Base-by-base conservation (phyloP, 768 basidiomycete species). In the Trametes sanguinea region DNA sequence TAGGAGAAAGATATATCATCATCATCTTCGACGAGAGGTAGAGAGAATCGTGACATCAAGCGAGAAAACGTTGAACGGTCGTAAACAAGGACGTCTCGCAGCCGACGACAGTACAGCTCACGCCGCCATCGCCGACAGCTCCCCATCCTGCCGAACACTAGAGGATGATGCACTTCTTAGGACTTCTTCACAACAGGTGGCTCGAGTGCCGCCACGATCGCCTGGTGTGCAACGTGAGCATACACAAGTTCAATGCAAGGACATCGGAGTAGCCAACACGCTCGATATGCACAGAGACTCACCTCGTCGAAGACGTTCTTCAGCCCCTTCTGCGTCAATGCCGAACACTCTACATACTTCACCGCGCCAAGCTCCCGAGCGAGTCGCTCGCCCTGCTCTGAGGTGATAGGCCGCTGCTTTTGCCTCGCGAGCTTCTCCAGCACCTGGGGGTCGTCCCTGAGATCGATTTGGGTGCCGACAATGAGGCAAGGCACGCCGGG, bases 281-380 rank as follows among this genome's bases (percentile, higher is more conserved):
- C 35, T 47, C 22, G 58, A 37, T 37, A 37, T 8, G 22, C 22
- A 22, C 22, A 22, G 22, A 22, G 22, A 80, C 89, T 73, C 75
- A 93, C 95, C 90, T 99, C 97, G 75, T 99, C 97, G 74, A 99
- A 99, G 64, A 99, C 97, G 76, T 98, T 98, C 90, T 99, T 99
- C 76, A 99, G 77, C 32, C 97, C 97, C 83, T 95, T 94, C 84
- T 99, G 97, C 68, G 96, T 99, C 82, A 99, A 78, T 54, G 97
- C 97, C 57, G 95, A 98, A 78, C 97, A 99, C 78, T 99, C 97
- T 53, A 98, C 95, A 73, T 97, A 99, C 77, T 98, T 99, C 77
- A 98, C 95, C 32, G 96, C 96, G 35, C 97, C 97, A 42, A 99
- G 82, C 71, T 99, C 97, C 76, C 93, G 81, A n/a, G 97, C 95